Conservation (phyloP, 495 filamentous ascomycete species). For the Filosporella fistucella region DNA sequence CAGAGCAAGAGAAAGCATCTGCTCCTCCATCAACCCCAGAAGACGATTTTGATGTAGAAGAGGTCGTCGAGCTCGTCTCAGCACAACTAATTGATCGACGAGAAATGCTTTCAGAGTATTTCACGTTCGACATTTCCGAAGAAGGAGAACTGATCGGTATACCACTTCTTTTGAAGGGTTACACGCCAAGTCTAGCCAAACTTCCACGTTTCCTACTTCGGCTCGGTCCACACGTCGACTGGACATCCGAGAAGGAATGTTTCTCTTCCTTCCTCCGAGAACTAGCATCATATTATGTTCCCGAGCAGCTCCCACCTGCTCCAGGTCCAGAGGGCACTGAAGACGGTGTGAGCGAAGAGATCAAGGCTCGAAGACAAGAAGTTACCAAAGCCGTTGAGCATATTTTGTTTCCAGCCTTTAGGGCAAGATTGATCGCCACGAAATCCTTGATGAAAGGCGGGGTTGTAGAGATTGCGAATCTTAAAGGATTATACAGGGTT, state of each 20-base stretch:
- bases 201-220: slow-evolving; percentile 85
- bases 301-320: slow-evolving; percentile 68
- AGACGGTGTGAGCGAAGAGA: slow-evolving; percentile 40
- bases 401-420: slow-evolving; percentile 77
- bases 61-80: slow-evolving; percentile 58
- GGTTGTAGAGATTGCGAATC: slow-evolving; percentile 84
- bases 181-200: slow-evolving; percentile 79
- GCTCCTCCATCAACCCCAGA: slow-evolving; percentile 28
- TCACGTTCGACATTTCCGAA: slow-evolving; percentile 75
- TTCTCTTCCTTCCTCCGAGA: slow-evolving; percentile 83
- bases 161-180: slow-evolving; percentile 84
- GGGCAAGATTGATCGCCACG: slow-evolving; percentile 79
- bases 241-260: slow-evolving; percentile 78
- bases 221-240: slow-evolving; percentile 84
- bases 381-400: slow-evolving; percentile 62
- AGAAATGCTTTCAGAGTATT: slow-evolving; percentile 91
- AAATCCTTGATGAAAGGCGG: slow-evolving; percentile 65
- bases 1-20: slow-evolving; percentile 54
- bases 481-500: slow-evolving; percentile 94
- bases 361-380: slow-evolving; percentile 51
- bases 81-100: slow-evolving; percentile 62
- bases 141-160: slow-evolving; percentile 73
- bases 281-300: slow-evolving; percentile 88
- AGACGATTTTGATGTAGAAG: slow-evolving; percentile 58
- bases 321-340: slow-evolving; percentile 33